Base-by-base conservation (phyloP, 371 early-diverging fungal species). In the Mortierella sp. region DNA sequence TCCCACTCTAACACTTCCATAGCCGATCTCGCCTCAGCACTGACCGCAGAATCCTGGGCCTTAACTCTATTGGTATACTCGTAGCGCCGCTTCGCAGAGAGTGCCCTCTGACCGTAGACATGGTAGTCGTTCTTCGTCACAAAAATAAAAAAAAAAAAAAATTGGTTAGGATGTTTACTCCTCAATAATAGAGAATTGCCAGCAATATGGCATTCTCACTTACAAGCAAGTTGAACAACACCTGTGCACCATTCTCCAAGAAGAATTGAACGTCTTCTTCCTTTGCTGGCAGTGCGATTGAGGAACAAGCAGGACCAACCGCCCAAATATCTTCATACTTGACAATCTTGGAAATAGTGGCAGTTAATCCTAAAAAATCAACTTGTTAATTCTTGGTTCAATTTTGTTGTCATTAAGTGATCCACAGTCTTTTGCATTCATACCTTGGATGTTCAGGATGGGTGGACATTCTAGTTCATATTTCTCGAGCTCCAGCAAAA, bases 401-500 rank as follows among this genome's bases (percentile, higher is more conserved):
- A 55, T 16, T 35, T 47, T 16, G 73, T 62, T 37, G 63, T 52
- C 63, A 66, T 72, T 5, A 45, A 9, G 12, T 45, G 47, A 12
- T 12, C 12, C 47, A 16, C 16, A 16, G 16, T 4, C 16, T 12
- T 16, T 12, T 12, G 47, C 10, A 4, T 9, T 43, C 37, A 32
- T 64, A 59, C 62, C 66, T 32, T 72, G 67, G 22, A 72, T 62
- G 18, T 39, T 61, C 2, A 66, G 30, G 22, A 72, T 37, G 22
- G 40, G 57, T 1, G 37, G 63, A 45, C 52, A 72, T 5, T 62
- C 73, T 12, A 72, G 30, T 14, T 40, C 57, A 45, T 66, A 66
- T 30, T 62, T 72, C 45, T 66, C 66, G 47, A 66, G 57, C 26
- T 61, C 66, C 2, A 72, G 62, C 66, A 66, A 62, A 1, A 72